These are phyloP conservation scores for Fusarium tupiense DNA, from an alignment of 2,329 filamentous ascomycete genomes.

Conservation along the genomic window DNA sequence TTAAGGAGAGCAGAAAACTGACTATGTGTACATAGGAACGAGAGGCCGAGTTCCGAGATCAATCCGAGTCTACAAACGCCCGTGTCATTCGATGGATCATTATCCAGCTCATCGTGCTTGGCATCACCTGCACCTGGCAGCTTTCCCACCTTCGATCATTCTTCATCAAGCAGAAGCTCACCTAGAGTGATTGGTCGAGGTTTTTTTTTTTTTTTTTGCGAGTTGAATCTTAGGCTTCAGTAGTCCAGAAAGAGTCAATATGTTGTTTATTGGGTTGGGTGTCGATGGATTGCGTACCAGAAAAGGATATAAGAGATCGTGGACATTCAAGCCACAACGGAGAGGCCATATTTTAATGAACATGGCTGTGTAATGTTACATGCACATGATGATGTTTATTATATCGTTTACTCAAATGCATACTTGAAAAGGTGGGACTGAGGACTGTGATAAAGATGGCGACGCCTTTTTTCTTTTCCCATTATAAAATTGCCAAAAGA, in stretches of 20 bases:
- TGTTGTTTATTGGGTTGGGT: slow-evolving; percentile 10
- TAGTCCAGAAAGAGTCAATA: not conserved
- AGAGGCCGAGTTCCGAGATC: slow-evolving; percentile 97
- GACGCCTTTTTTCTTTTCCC: slow-evolving; percentile 47
- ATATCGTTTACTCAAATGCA: slow-evolving; percentile 19
- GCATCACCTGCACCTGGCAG: slow-evolving; percentile 94
- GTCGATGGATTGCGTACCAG: slow-evolving; percentile 16
- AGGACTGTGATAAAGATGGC: slow-evolving; percentile 29
- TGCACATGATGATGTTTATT: slow-evolving; percentile 36
- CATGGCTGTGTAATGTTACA: slow-evolving; percentile 38
- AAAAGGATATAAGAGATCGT: slow-evolving; percentile 16
- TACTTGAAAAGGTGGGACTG: not conserved
- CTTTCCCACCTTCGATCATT: slow-evolving; percentile 93
- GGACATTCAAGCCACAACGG: slow-evolving; percentile 18
- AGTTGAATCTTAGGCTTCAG: slow-evolving; percentile 8
- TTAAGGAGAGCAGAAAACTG: not conserved
- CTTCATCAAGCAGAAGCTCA: slow-evolving; percentile 99
- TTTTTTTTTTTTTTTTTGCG: not conserved
- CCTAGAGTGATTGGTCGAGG: slow-evolving; percentile 60
- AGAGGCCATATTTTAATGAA: not conserved
- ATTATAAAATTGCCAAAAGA: slow-evolving; percentile 47
- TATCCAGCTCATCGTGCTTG: slow-evolving; percentile 86
- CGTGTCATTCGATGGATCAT: slow-evolving; percentile 94
- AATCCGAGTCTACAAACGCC: slow-evolving; percentile 91
- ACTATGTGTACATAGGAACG: slow-evolving; percentile 73